A percentile compares a stretch with the other conserved stretches of the same genome.
Evolutionary conservation across 192 early-diverging fungal genomes (phyloP).

Genomic region (Gamsiella multidivaricata): DNA sequence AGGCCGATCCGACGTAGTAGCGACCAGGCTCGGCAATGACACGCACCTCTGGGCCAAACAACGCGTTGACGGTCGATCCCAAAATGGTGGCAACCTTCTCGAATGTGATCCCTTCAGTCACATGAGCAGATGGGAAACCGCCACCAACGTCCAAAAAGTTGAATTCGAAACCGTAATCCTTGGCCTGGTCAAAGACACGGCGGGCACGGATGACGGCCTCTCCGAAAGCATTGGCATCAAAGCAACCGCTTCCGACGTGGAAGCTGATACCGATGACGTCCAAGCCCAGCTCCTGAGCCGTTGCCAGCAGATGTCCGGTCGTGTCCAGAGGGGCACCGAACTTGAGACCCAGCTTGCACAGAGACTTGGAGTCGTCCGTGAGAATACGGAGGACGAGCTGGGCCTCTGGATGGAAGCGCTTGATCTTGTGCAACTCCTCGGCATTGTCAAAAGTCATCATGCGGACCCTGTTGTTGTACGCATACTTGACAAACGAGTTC

Average conservation of each 20-base stretch:
- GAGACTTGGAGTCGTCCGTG: slow-evolving; percentile 92
- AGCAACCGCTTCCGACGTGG: slow-evolving; percentile 97
- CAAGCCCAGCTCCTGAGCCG: slow-evolving; percentile 83
- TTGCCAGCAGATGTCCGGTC: slow-evolving; percentile 72
- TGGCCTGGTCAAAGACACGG: slow-evolving; percentile 88
- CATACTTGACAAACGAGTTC: slow-evolving; percentile 92
- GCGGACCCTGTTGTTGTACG: slow-evolving; percentile 75
- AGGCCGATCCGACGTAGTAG: slow-evolving; percentile 95
- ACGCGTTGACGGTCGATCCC: slow-evolving; percentile 77
- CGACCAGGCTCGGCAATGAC: slow-evolving; percentile 99
- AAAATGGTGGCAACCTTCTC: slow-evolving; percentile 83
- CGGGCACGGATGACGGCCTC: slow-evolving; percentile 91
- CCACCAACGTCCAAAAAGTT: slow-evolving; percentile 89
- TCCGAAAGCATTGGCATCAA: slow-evolving; percentile 86
- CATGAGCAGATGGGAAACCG: slow-evolving; percentile 91
- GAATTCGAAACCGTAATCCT: slow-evolving; percentile 78
- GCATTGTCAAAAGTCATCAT: slow-evolving; percentile 99
- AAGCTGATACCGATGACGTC: slow-evolving; percentile 93
- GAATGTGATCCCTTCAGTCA: slow-evolving; percentile 83
- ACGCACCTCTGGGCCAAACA: slow-evolving; percentile 85
- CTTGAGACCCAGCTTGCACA: slow-evolving; percentile 94
- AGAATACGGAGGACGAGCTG: slow-evolving; percentile 92
- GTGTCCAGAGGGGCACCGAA: slow-evolving; percentile 90
- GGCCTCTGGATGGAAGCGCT: slow-evolving; percentile 82
- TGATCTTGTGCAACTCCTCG: slow-evolving; percentile 97